Conservation (phyloP, 148 eudicot species). For the Persicaria tinctoria region DNA sequence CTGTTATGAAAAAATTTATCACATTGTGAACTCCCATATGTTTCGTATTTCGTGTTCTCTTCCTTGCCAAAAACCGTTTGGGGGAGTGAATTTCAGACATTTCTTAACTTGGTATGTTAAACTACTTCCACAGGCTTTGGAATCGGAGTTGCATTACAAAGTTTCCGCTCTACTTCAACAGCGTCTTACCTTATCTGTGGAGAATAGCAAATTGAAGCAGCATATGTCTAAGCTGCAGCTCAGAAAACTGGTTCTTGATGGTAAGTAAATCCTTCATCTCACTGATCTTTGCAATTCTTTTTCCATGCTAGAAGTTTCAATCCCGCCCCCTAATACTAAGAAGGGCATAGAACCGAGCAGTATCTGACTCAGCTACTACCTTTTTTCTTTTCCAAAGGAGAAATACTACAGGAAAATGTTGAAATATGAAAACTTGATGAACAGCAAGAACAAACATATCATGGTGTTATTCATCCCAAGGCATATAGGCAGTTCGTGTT, state of each 20-base stretch:
- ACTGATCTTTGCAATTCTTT: neutral
- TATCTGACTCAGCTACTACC: neutral
- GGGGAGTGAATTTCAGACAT: neutral
- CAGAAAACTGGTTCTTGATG: slow-evolving; percentile 41
- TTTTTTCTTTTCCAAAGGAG: neutral
- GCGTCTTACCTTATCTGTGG: slow-evolving; percentile 43
- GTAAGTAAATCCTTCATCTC: slow-evolving; percentile 25
- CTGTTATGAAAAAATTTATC: neutral
- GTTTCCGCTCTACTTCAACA: slow-evolving; percentile 49
- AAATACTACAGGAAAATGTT: neutral
- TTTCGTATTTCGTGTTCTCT: neutral
- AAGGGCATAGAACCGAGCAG: neutral
- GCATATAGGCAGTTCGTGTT: no score
- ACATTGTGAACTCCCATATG: neutral
- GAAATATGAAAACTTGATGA: slow-evolving; percentile 3
- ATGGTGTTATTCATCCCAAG: no score
- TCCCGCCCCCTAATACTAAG: neutral
- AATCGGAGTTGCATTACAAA: slow-evolving; percentile 45
- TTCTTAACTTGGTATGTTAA: neutral
- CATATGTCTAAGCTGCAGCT: slow-evolving; percentile 36
- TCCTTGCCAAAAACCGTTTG: neutral
- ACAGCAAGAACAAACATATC: neutral
- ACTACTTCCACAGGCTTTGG: slow-evolving; percentile 39
- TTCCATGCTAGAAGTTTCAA: neutral
- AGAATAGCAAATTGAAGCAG: slow-evolving; percentile 57